These are phyloP conservation scores for Galium porrigens DNA, from an alignment of 305 asterid genomes.

Conservation along the genomic window DNA sequence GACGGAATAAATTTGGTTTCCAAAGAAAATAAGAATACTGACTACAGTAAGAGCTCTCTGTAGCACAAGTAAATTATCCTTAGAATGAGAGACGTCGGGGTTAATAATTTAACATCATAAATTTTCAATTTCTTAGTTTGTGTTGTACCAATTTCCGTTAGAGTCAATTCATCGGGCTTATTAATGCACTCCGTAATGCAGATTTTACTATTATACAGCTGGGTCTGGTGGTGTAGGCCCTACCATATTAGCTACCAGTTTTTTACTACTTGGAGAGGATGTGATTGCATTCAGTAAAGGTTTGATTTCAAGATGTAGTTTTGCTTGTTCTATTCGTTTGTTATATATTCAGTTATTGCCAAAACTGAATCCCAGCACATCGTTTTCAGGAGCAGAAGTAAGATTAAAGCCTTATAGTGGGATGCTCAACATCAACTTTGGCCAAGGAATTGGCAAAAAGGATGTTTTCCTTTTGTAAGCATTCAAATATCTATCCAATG, in stretches of 20 bases:
- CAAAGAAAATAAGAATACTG: neutral
- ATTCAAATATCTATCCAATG: neutral
- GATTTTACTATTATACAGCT: conserved; percentile 88
- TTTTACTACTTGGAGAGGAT: conserved; percentile 88
- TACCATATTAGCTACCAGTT: conserved; percentile 73
- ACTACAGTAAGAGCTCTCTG: neutral
- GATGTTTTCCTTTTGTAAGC: conserved; percentile 81
- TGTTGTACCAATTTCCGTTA: neutral
- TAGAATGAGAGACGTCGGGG: neutral
- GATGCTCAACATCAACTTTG: conserved; percentile 77
- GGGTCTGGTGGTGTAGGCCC: conserved; percentile 98
- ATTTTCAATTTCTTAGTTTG: neutral
- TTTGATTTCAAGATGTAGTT: conserved; percentile 13
- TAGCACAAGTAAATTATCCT: neutral
- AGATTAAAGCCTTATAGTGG: conserved; percentile 79
- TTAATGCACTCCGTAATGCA: conserved; percentile 20
- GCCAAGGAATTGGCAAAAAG: conserved; percentile 59
- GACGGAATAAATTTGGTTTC: neutral
- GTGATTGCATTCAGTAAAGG: conserved; percentile 87
- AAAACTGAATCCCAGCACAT: conserved; percentile 9
- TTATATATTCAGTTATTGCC: neutral
- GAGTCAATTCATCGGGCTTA: neutral
- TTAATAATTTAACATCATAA: neutral
- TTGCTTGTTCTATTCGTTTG: neutral
- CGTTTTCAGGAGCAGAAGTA: conserved; percentile 48